Base-by-base conservation (phyloP, 2,329 filamentous ascomycete species). In the Tolypocladium nubicola region DNA sequence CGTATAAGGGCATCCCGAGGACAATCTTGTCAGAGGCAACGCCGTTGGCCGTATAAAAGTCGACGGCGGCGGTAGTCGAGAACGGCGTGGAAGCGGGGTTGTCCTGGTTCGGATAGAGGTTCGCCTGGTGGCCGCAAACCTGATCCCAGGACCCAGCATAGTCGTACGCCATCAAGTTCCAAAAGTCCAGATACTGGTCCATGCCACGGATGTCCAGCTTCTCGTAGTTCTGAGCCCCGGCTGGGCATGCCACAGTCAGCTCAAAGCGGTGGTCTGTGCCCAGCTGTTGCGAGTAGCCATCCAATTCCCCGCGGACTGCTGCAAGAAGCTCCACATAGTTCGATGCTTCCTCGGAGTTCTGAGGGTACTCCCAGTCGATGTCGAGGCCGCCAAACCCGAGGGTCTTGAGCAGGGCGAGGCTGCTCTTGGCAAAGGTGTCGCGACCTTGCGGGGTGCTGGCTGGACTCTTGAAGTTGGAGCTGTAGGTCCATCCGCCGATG, bases 401-500 rank as follows among this genome's bases (percentile, higher is more conserved):
- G 65, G 94, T 84, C 69, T 88, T 87, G 64, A 97, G 77, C 40
- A 97, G 75, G 26, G 84, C 79, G 1, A 96, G 87, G 39, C 89
- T 86, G 35, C 82, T 84, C 54, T 80, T 76, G 10, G 90, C 92
- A 72, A 97, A 97, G 1, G 69, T 79, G 37, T 78, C 76, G 9
- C 91, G 82, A 10, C 90, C 90, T 30, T 80, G 72, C 0, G 83
- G 77, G 0, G 88, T 90, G 47, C 87, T 88, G 1, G 87, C 87
- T 0, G 90, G 88, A 35, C 73, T 75, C n/a, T 82, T 80, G 72
- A 97, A 95, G 74, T 96, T 94, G 70, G 82, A 76, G 61, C 87
- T 89, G 71, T 96, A 96, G 0, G 91, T 96, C 91, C 91, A 97
- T 54, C 93, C 93, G 60, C 92, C 92, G 60, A 97, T 89, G 56